Conservation (phyloP, 768 basidiomycete species). For the Coprinopsis cinerea region DNA sequence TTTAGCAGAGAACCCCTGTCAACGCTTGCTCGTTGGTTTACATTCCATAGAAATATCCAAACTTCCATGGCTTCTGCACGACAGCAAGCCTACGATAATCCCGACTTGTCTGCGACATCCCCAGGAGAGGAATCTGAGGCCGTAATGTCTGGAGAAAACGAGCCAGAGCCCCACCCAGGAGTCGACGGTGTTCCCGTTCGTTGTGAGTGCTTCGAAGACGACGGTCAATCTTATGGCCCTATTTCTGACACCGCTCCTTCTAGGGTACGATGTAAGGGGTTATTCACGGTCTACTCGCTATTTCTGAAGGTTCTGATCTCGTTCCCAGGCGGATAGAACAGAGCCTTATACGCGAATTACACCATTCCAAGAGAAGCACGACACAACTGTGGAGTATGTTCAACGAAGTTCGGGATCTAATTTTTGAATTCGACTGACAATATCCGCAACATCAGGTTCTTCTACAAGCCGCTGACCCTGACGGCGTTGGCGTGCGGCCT, state of each 20-base stretch:
- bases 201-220: slow-evolving; percentile 47
- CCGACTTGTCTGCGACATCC: slow-evolving; percentile 39
- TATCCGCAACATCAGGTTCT: slow-evolving; percentile 50
- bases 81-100: neutral
- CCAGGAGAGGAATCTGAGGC: slow-evolving; percentile 63
- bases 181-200: slow-evolving; percentile 70
- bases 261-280: slow-evolving; percentile 78
- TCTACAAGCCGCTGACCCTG: slow-evolving; percentile 80
- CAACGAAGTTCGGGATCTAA: neutral
- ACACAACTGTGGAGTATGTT: slow-evolving; percentile 77
- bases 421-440: slow-evolving; percentile 8
- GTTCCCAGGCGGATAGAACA: slow-evolving; percentile 67
- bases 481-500: slow-evolving; percentile 66
- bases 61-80: neutral
- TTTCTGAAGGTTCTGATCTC: slow-evolving; percentile 9
- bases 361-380: slow-evolving; percentile 79
- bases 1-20: too few species aligned
- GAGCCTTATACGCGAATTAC: slow-evolving; percentile 79
- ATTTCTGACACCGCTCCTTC: slow-evolving; percentile 13
- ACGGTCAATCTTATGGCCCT: neutral
- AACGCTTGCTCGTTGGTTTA: too few species aligned
- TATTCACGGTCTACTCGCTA: slow-evolving; percentile 17
- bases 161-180: slow-evolving; percentile 68
- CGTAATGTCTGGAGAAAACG: slow-evolving; percentile 38
- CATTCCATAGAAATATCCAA: neutral